Evolutionary conservation across 495 filamentous ascomycete genomes (phyloP).

Genomic region (Aspergillus conjunctus): DNA sequence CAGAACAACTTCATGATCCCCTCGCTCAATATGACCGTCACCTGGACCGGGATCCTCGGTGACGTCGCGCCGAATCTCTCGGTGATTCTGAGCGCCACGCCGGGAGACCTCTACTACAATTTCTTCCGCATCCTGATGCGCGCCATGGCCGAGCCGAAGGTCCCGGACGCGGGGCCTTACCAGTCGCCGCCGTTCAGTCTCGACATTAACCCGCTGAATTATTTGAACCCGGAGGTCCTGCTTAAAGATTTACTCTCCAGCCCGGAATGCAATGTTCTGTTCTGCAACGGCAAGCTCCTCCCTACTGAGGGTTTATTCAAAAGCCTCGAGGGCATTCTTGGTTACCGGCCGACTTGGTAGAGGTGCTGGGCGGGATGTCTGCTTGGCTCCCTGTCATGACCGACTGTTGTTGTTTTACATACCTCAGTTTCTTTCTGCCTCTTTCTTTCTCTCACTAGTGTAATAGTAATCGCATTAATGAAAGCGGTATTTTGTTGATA

Average conservation of each 20-base stretch:
- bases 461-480: too few relatives aligned
- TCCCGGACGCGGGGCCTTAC: not conserved
- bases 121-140: slow-evolving; percentile 4
- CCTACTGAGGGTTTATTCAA: not conserved
- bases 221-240: slow-evolving; percentile 1
- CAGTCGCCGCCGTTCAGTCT: not conserved
- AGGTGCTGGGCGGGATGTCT: not conserved
- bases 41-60: not conserved
- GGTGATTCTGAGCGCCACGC: not conserved
- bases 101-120: not conserved
- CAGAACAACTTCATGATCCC: slow-evolving; percentile 7
- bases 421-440: too few relatives aligned
- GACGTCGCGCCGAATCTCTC: not conserved
- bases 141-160: not conserved
- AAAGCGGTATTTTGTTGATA: too few relatives aligned
- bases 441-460: too few relatives aligned
- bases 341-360: slow-evolving; percentile 7
- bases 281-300: slow-evolving; percentile 1
- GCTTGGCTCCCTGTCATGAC: too few relatives aligned
- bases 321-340: slow-evolving; percentile 6
- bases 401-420: too few relatives aligned
- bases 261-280: slow-evolving; percentile 6
- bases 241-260: slow-evolving; percentile 1
- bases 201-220: slow-evolving; percentile 2
- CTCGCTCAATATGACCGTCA: not conserved